Evolutionary conservation across 2,329 filamentous ascomycete species (phyloP).

Genomic region (Alternaria arbusti): DNA sequence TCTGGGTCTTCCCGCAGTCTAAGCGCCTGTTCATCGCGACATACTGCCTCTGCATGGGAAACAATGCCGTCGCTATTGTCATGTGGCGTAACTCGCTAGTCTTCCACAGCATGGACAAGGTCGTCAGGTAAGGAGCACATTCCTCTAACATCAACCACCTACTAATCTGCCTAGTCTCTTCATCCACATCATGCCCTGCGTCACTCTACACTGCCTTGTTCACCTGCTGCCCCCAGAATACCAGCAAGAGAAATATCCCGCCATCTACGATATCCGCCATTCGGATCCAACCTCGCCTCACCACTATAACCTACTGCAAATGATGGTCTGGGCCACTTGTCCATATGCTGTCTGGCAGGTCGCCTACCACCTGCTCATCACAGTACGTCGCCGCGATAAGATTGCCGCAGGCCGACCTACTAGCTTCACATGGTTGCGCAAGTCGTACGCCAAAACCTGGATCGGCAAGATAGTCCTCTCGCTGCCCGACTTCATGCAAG

Average conservation of each 20-base stretch:
- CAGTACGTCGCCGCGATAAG: slow-evolving; percentile 90
- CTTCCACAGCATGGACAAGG: slow-evolving; percentile 98
- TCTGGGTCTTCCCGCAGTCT: slow-evolving; percentile 90
- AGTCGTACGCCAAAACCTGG: slow-evolving; percentile 87
- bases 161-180: slow-evolving; percentile 69
- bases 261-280: slow-evolving; percentile 80
- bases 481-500: slow-evolving; percentile 77
- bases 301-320: slow-evolving; percentile 79
- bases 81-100: slow-evolving; percentile 99
- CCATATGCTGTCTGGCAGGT: slow-evolving; percentile 95
- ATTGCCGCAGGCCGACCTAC: slow-evolving; percentile 95
- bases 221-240: slow-evolving; percentile 74
- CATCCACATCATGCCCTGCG: slow-evolving; percentile 99
- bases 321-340: slow-evolving; percentile 93
- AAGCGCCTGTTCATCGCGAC: slow-evolving; percentile 91
- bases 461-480: slow-evolving; percentile 85
- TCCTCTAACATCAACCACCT: not conserved
- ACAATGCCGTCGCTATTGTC: slow-evolving; percentile 96
- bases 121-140: slow-evolving; percentile 69
- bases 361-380: slow-evolving; percentile 92
- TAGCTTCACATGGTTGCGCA: slow-evolving; percentile 95
- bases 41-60: slow-evolving; percentile 92
- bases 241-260: slow-evolving; percentile 77
- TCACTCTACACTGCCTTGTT: slow-evolving; percentile 88
- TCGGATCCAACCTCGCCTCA: slow-evolving; percentile 72